A percentile compares a stretch with the other conserved stretches of the same genome.
Evolutionary conservation across 352 stramenopile species (phyloP).

Genomic region (Pythium brassicae): DNA sequence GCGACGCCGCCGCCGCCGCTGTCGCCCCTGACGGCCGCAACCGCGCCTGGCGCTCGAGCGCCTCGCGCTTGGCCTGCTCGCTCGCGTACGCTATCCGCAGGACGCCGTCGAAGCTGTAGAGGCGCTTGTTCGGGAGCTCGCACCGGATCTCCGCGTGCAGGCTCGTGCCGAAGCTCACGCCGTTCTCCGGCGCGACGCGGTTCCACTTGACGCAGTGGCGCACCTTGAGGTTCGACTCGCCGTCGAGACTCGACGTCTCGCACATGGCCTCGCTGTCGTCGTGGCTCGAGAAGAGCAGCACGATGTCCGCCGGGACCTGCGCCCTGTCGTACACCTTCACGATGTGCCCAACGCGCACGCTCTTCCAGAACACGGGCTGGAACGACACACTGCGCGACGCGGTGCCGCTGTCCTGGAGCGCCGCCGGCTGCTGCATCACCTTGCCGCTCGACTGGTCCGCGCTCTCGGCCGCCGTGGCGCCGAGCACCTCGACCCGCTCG

Average conservation of each 20-base stretch:
- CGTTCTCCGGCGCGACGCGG: constrained; percentile 26
- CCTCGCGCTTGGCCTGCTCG: constrained; percentile 20
- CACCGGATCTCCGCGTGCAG: constrained; percentile 67
- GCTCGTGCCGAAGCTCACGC: constrained; percentile 42
- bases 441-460: constrained; percentile 15
- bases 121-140: constrained; percentile 71
- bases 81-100: constrained; percentile 35
- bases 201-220: constrained; percentile 62
- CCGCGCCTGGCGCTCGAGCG: background rate
- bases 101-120: constrained; percentile 82
- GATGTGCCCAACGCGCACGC: constrained; percentile 84
- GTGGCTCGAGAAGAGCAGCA: constrained; percentile 84
- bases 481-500: constrained; percentile 42
- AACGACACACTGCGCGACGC: constrained; percentile 28
- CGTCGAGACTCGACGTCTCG: constrained; percentile 80
- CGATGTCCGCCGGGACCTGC: constrained; percentile 90
- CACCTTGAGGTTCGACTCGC: constrained; percentile 82
- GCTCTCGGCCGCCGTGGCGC: constrained; percentile 19
- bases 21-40: background rate
- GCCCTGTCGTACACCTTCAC: constrained; percentile 86
- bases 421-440: constrained; percentile 4
- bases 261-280: constrained; percentile 68
- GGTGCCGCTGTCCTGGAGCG: background rate
- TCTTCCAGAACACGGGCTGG: constrained; percentile 72
- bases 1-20: background rate